phyloP scores from a whole-genome alignment of 805 yeast species.

The Maudiozyma bulderi region DNA sequence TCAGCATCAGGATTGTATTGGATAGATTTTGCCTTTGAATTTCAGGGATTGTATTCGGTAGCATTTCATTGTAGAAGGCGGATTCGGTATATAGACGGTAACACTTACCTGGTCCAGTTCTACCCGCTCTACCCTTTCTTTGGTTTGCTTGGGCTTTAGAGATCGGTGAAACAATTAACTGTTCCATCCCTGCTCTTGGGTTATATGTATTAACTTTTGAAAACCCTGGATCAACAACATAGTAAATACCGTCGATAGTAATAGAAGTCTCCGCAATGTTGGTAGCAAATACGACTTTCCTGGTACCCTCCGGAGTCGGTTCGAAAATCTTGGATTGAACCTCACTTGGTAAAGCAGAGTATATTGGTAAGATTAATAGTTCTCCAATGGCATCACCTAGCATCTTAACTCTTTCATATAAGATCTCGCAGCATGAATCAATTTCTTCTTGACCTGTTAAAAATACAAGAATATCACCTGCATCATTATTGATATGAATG shows the following conservation, averaged over 20 bases:
- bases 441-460: slow-evolving; percentile 93
- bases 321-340: slow-evolving; percentile 83
- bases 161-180: slow-evolving; percentile 71
- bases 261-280: slow-evolving; percentile 96
- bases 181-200: slow-evolving; percentile 85
- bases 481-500: slow-evolving; percentile 68
- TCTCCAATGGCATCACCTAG: slow-evolving; percentile 57
- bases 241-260: slow-evolving; percentile 87
- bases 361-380: slow-evolving; percentile 73
- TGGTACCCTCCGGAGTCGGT: slow-evolving; percentile 69
- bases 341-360: slow-evolving; percentile 85
- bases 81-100: slow-evolving; percentile 81
- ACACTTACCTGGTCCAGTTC: slow-evolving; percentile 94
- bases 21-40: slow-evolving; percentile 83
- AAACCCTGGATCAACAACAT: slow-evolving; percentile 91
- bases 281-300: slow-evolving; percentile 90
- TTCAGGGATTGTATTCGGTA: slow-evolving; percentile 77
- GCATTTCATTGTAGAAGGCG: slow-evolving; percentile 70
- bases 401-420: slow-evolving; percentile 55
- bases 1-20: slow-evolving; percentile 71
- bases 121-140: slow-evolving; percentile 94
- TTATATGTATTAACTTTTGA: slow-evolving; percentile 85
- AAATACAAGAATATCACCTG: slow-evolving; percentile 76
- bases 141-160: slow-evolving; percentile 95
- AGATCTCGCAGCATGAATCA: slow-evolving; percentile 73